These are phyloP conservation scores for Rhodotorula babjevae DNA, from an alignment of 768 basidiomycete species.

Conservation along the genomic window DNA sequence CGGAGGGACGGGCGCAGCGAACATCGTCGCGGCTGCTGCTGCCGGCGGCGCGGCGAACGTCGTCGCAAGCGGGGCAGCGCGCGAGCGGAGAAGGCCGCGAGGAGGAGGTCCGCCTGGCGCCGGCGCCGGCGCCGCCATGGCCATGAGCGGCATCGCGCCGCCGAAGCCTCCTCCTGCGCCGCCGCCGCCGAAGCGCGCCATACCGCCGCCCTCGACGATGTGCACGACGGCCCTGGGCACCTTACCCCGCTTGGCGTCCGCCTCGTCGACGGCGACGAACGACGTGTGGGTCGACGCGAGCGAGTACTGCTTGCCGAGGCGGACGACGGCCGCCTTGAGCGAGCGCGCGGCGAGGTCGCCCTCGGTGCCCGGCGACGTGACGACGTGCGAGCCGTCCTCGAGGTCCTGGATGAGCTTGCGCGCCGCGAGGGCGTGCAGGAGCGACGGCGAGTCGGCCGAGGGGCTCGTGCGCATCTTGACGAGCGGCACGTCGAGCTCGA, in stretches of 20 bases:
- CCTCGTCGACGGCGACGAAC: slow-evolving; percentile 56
- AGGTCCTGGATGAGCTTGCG: slow-evolving; percentile 57
- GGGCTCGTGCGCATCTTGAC: neutral
- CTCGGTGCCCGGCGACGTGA: slow-evolving; percentile 44
- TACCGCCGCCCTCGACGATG: neutral
- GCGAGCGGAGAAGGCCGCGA: too few species aligned
- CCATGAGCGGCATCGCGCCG: neutral
- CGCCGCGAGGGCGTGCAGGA: slow-evolving; percentile 57
- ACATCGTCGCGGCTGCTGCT: too few species aligned
- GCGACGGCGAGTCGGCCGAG: neutral
- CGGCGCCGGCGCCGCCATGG: neutral
- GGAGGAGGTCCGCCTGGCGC: too few species aligned
- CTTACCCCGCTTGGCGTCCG: neutral
- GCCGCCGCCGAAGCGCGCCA: neutral
- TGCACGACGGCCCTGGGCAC: neutral
- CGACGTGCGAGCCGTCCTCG: slow-evolving; percentile 44
- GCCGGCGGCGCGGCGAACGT: too few species aligned
- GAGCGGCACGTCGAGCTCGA: slow-evolving; percentile 37
- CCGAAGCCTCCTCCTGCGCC: too few species aligned
- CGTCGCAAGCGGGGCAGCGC: too few species aligned
- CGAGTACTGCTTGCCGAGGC: slow-evolving; percentile 55
- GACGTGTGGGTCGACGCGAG: slow-evolving; percentile 57
- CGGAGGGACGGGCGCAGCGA: too few species aligned
- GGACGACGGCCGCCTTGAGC: slow-evolving; percentile 53
- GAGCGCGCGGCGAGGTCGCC: slow-evolving; percentile 47